Evolutionary conservation across 2,329 filamentous ascomycete species (phyloP).

Genomic region (Fusarium sp.): DNA sequence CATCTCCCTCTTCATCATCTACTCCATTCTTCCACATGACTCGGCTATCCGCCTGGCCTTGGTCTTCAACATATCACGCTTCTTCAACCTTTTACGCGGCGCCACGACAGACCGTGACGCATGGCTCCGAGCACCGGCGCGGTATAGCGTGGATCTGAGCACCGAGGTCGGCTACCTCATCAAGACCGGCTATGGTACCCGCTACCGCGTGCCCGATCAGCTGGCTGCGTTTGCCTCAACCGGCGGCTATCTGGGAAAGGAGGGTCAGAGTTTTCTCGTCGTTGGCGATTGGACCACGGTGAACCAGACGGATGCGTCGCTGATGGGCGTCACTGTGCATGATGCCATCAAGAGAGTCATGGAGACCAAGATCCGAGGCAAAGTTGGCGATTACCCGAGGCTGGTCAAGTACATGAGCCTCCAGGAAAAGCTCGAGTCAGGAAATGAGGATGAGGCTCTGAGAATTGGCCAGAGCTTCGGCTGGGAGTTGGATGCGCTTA

Average conservation of each 20-base stretch:
- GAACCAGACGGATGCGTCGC: conserved; percentile 47
- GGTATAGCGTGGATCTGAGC: conserved; percentile 57
- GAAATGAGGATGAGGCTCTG: conserved; percentile 53
- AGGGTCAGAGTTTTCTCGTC: conserved; percentile 59
- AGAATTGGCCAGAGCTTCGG: conserved; percentile 55
- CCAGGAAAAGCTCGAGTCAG: conserved; percentile 52
- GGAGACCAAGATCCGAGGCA: conserved; percentile 46
- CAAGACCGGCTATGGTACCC: conserved; percentile 69
- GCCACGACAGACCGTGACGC: conserved; percentile 51
- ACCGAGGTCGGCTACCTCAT: conserved; percentile 64
- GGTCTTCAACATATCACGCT: conserved; percentile 49
- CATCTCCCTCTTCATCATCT: conserved; percentile 43
- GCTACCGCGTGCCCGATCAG: conserved; percentile 59
- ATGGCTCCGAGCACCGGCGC: conserved; percentile 54
- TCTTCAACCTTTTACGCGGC: conserved; percentile 47
- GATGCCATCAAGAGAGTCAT: conserved; percentile 56
- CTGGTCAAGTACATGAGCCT: conserved; percentile 56
- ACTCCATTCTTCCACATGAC: conserved; percentile 49
- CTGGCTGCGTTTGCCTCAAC: conserved; percentile 56
- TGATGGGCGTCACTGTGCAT: conserved; percentile 52
- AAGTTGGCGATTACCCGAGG: conserved; percentile 48
- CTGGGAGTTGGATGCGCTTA: conserved; percentile 64
- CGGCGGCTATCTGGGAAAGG: conserved; percentile 50
- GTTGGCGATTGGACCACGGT: conserved; percentile 63
- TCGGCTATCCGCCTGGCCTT: conserved; percentile 50